Base-by-base conservation (phyloP, 1,139 yeast species). In the Geotrichum australiense region DNA sequence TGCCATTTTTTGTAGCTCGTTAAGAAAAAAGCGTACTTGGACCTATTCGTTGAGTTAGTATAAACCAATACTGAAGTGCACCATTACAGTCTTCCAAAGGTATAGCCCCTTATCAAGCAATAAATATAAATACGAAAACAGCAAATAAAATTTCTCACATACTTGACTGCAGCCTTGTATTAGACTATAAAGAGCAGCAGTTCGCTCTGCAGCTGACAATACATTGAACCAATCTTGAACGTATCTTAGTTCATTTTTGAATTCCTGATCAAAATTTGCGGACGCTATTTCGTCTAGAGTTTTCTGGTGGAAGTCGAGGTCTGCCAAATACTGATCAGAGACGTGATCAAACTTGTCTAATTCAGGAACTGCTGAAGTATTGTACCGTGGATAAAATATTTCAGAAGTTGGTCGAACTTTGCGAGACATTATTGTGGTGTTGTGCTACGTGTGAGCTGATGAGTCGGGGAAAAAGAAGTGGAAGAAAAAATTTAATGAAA, bases 171-270 rank as follows among this genome's bases (percentile, higher is more conserved):
- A 52, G 37, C 62, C 65, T 39, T 62, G 65, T 24, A 64, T 51
- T 31, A 64, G 50, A 2, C 67, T 53, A 40, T 63, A 62, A 37
- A 64, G 49, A 6, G 68, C 62, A n/a, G 67, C 66, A 12, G 67
- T 62, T 23, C 65, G 54, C 46, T 64, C 68, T 5, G 63, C 62
- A 24, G 56, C 64, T 23, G 56, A 48, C 30, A 64, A 50, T 12
- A 62, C 61, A 15, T 58, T 55, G 45, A 64, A 64, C 68, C 68
- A 64, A 41, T 60, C 57, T 49, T 64, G 67, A 39, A 64, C 57
- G 15, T 63, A 57, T 21, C 42, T 45, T 32, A 60, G 50, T 45
- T 61, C 63, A 25, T 57, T 53, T 39, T 53, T 53, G 46, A 59
- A 58, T 24, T 53, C 47, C 38, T 43, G 47, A 35, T 52, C 53